Conservation (phyloP, 2,329 filamentous ascomycete species). For the Elsinoe ampelina region DNA sequence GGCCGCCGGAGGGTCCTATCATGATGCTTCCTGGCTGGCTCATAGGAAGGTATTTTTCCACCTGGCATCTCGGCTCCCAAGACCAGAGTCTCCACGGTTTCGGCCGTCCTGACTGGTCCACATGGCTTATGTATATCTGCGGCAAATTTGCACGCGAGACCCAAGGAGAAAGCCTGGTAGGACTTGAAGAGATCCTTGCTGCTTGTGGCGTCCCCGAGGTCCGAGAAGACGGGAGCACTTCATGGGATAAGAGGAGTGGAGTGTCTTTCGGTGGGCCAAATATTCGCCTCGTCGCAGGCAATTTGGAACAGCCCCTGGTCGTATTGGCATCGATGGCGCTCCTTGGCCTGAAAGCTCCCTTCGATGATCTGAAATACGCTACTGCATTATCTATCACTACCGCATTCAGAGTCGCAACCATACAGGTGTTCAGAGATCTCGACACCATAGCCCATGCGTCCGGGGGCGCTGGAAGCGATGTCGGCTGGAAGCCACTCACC, state of each 20-base stretch:
- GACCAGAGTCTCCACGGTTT: neutral
- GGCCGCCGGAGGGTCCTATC: too few relatives aligned
- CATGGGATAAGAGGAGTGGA: neutral
- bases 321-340: neutral
- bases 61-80: too few relatives aligned
- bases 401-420: neutral
- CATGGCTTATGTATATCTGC: neutral
- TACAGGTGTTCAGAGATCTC: neutral
- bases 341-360: neutral
- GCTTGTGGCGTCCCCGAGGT: conserved; percentile 2
- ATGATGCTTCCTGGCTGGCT: too few relatives aligned
- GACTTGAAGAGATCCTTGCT: neutral
- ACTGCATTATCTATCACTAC: neutral
- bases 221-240: neutral
- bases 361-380: neutral
- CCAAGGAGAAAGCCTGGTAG: conserved; percentile 3
- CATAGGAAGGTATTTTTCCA: too few relatives aligned
- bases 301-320: neutral
- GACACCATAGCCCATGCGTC: neutral
- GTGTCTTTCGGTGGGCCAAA: neutral
- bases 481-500: neutral
- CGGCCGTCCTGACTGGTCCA: neutral
- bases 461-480: neutral
- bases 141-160: neutral
- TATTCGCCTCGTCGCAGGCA: neutral